phyloP scores from a whole-genome alignment of 1,284 basidiomycete species.

The Cryptococcus jaspeensis region DNA sequence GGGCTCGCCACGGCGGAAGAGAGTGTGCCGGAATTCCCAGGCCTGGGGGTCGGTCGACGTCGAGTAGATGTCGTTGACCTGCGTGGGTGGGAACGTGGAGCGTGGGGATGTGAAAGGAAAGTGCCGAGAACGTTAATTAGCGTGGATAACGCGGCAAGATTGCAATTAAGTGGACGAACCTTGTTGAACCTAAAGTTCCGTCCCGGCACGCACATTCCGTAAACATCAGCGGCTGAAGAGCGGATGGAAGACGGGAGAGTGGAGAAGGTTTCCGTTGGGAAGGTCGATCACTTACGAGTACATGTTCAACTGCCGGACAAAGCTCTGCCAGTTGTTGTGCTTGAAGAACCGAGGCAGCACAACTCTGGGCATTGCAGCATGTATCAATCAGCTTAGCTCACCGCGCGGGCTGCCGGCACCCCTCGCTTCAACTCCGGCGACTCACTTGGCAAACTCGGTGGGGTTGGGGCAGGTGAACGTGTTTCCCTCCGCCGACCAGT shows the following conservation, averaged over 20 bases:
- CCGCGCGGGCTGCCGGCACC: neutral
- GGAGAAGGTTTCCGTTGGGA: too few species aligned
- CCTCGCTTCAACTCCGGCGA: constrained; percentile 3
- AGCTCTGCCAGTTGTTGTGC: constrained; percentile 54
- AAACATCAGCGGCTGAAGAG: too few species aligned
- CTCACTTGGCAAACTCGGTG: constrained; percentile 50
- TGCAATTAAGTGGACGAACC: constrained; percentile 11
- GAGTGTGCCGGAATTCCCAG: constrained; percentile 53
- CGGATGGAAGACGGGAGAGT: too few species aligned
- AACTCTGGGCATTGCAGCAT: constrained; percentile 26
- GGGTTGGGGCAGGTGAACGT: constrained; percentile 53
- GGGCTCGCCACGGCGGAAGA: constrained; percentile 51
- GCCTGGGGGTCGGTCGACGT: constrained; percentile 45
- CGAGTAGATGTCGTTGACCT: constrained; percentile 50
- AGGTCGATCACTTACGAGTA: constrained; percentile 46
- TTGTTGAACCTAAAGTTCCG: constrained; percentile 45
- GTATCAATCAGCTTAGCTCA: neutral
- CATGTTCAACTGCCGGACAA: constrained; percentile 54
- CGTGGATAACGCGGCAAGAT: neutral
- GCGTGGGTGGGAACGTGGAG: neutral
- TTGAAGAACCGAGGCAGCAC: constrained; percentile 53
- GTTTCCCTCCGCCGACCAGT: constrained; percentile 50
- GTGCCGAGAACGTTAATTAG: neutral
- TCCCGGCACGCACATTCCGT: neutral
- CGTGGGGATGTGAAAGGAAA: neutral